Evolutionary conservation across 768 basidiomycete species (phyloP), one percentile per base, ranked within the genome.

Genomic region (Pleurotus sapidus): DNA sequence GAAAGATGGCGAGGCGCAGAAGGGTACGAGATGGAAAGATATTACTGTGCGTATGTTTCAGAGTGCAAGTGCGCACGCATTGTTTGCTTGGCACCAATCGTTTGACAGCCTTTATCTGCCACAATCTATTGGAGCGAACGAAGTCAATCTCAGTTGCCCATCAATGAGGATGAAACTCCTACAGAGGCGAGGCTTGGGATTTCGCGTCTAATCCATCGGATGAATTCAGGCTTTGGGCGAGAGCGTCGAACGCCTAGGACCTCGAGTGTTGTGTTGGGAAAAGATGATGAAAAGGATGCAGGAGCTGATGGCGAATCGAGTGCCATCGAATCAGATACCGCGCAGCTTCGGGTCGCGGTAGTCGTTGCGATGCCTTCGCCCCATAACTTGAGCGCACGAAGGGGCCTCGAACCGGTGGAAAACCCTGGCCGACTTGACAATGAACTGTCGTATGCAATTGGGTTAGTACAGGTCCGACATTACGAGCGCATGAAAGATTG

Each of bases 331-430:
- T 23, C 30, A 1, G 37, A 9, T 47, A 40, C 42, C 12, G 37
- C 23, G 18, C 49, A 34, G 43, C 56, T 79, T 34, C 74, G 73
- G 49, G 67, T 81, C 12, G 71, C 74, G 3, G 72, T 80, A 15
- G 60, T 73, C 12, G 70, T 81, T 46, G 63, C 71, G 6, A 76
- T 82, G 75, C 77, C 81, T 12, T 66, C 60, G 5, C 64, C 61
- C 55, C 59, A 65, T 56, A 51, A 30, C 59, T 23, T 64, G 45
- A 20, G 23, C 18, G 15, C 11, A 39, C 30, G n/a, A 38, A 58
- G 59, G 47, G 55, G 24, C 38, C 51, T 49, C 51, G 49, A 48
- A 57, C 43, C 47, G 61, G 15, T 45, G 11, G 20, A 57, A 58
- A 43, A 55, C 46, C 20, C 43, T 15, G 30, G 27, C 40, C 42